phyloP scores from a whole-genome alignment of 306 rosid species.

The Benincasa hispida region DNA sequence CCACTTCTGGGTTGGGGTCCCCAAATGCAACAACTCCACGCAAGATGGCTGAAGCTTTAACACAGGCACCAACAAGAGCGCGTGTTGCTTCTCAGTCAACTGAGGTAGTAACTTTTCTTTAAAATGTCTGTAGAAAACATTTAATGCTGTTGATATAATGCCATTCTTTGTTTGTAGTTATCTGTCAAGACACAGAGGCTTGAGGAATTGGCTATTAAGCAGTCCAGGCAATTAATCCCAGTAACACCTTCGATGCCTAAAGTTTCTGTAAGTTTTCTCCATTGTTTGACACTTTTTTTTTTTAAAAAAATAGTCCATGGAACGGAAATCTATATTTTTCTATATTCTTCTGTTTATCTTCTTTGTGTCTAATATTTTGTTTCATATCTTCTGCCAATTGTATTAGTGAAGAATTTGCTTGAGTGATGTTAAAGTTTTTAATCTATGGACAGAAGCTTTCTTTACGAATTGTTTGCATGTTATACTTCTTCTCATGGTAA shows the following conservation, averaged over 20 bases:
- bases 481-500: background rate
- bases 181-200: constrained; percentile 81
- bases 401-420: background rate
- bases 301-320: background rate
- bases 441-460: background rate
- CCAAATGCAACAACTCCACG: constrained; percentile 55
- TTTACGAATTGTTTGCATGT: background rate
- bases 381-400: background rate
- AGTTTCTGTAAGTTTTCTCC: constrained; percentile 37
- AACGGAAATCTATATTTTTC: background rate
- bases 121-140: background rate
- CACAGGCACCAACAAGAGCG: constrained; percentile 67
- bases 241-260: constrained; percentile 88
- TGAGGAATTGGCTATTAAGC: constrained; percentile 90
- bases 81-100: constrained; percentile 59
- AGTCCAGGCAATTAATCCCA: constrained; percentile 90
- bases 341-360: background rate
- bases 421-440: background rate
- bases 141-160: background rate
- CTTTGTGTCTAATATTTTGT: background rate
- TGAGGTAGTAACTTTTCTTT: constrained; percentile 9
- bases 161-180: constrained; percentile 27
- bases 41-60: constrained; percentile 97
- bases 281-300: no score
- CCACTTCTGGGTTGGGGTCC: constrained; percentile 33